phyloP scores from a whole-genome alignment of 371 early-diverging fungal species.

The Gilbertella persicaria region DNA sequence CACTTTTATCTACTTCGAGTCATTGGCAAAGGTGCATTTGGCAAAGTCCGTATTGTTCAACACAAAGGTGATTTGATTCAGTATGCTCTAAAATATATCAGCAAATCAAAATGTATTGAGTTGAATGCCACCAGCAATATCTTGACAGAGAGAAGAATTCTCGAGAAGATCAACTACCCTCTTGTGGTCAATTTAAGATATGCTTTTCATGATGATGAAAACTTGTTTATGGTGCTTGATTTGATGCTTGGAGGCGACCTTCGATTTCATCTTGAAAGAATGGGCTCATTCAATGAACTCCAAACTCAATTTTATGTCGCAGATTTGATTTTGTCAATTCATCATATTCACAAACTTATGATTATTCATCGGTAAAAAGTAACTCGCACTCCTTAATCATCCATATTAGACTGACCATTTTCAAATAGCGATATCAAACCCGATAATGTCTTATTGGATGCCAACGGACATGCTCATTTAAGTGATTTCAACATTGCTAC shows the following conservation, averaged over 20 bases:
- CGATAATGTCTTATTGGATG: constrained; percentile 92
- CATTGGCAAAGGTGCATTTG: constrained; percentile 77
- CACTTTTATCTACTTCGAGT: constrained; percentile 66
- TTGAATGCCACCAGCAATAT: constrained; percentile 57
- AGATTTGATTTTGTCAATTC: constrained; percentile 68
- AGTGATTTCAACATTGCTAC: constrained; percentile 89
- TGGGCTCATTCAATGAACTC: constrained; percentile 65
- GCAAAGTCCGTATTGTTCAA: constrained; percentile 85
- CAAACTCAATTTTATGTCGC: constrained; percentile 78
- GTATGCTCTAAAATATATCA: constrained; percentile 64
- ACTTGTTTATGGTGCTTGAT: constrained; percentile 79
- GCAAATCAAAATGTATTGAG: constrained; percentile 55
- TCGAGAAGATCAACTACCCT: constrained; percentile 52
- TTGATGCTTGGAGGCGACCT: constrained; percentile 89
- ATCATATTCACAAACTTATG: constrained; percentile 64
- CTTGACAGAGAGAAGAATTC: constrained; percentile 53
- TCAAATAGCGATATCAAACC: constrained; percentile 90
- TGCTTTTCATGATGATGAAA: constrained; percentile 81
- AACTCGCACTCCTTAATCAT: background rate
- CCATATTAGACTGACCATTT: constrained; percentile 15
- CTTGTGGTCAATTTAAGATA: constrained; percentile 70
- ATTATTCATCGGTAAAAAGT: constrained; percentile 60
- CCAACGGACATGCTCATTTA: constrained; percentile 79
- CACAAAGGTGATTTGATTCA: constrained; percentile 63
- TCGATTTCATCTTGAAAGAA: constrained; percentile 73